Percentiles rank a stretch among this genome's conserved stretches.
phyloP scores from a whole-genome alignment of 106 monocot species.

The Allium fistulosum region DNA sequence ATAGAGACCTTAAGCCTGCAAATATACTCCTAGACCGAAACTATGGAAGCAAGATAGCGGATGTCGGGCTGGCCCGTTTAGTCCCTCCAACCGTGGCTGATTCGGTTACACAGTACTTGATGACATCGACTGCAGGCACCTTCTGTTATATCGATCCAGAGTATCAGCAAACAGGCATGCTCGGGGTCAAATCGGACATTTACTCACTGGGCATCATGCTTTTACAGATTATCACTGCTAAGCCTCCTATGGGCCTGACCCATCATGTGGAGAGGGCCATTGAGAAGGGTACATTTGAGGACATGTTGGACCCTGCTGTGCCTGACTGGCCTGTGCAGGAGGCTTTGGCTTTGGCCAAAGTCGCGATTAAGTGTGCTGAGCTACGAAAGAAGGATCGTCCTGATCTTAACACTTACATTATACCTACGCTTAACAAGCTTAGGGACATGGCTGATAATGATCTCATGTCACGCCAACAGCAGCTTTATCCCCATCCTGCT shows the following conservation, averaged over 20 bases:
- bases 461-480: slow-evolving; percentile 4
- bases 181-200: slow-evolving; percentile 59
- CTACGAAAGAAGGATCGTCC: slow-evolving; percentile 56
- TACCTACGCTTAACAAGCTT: slow-evolving; percentile 50
- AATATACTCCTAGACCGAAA: slow-evolving; percentile 67
- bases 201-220: slow-evolving; percentile 64
- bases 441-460: slow-evolving; percentile 29
- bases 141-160: slow-evolving; percentile 82
- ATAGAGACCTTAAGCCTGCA: slow-evolving; percentile 61
- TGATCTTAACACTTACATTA: slow-evolving; percentile 26
- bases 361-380: slow-evolving; percentile 50
- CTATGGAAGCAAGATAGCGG: slow-evolving; percentile 62
- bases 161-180: slow-evolving; percentile 67
- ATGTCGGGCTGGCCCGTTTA: slow-evolving; percentile 56
- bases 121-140: slow-evolving; percentile 65
- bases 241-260: slow-evolving; percentile 51
- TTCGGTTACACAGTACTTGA: slow-evolving; percentile 45
- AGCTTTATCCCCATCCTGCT: background rate
- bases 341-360: slow-evolving; percentile 27
- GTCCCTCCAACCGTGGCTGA: slow-evolving; percentile 47
- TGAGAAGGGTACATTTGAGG: slow-evolving; percentile 32
- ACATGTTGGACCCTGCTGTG: slow-evolving; percentile 41
- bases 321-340: slow-evolving; percentile 56
- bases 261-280: slow-evolving; percentile 39
- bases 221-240: slow-evolving; percentile 52